These are phyloP conservation scores for Hypoxylon sp. DNA, from an alignment of 2,329 filamentous ascomycete species.

Conservation along the genomic window DNA sequence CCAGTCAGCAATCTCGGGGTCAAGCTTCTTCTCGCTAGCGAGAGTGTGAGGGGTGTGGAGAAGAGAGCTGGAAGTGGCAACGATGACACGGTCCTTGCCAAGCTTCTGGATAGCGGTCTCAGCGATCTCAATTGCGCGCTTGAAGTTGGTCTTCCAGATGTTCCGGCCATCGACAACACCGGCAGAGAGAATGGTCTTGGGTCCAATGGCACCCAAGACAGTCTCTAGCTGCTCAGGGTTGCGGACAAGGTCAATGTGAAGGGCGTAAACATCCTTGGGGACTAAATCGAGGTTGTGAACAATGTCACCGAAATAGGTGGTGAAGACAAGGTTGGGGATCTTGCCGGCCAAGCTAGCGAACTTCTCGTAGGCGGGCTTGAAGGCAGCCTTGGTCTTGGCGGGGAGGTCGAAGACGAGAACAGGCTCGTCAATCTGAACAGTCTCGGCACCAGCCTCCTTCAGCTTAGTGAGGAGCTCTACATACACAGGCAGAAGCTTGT, in stretches of 20 bases:
- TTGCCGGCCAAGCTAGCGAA: constrained; percentile 80
- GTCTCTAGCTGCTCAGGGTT: constrained; percentile 97
- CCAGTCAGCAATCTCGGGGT: constrained; percentile 94
- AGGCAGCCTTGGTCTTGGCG: constrained; percentile 91
- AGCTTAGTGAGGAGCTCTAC: constrained; percentile 92
- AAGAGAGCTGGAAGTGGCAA: constrained; percentile 96
- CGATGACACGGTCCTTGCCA: constrained; percentile 96
- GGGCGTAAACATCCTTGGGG: constrained; percentile 81
- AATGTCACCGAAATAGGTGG: constrained; percentile 99
- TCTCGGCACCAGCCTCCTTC: constrained; percentile 95
- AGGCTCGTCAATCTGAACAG: constrained; percentile 98
- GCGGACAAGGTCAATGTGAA: constrained; percentile 97
- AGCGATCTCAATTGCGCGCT: constrained; percentile 90
- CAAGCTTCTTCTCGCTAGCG: constrained; percentile 98
- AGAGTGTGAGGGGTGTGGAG: constrained; percentile 99
- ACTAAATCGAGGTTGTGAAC: constrained; percentile 98
- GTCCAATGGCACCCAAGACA: constrained; percentile 84
- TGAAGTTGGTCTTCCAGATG: constrained; percentile 99
- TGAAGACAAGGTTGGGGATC: constrained; percentile 88
- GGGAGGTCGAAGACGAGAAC: constrained; percentile 95
- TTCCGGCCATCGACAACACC: constrained; percentile 99
- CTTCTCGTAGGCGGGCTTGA: constrained; percentile 98
- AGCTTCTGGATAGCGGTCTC: constrained; percentile 94
- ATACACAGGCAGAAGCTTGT: constrained; percentile 95
- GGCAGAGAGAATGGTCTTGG: constrained; percentile 90